phyloP scores from a whole-genome alignment of 139 green algal genomes.

The Chlorella sp. region DNA sequence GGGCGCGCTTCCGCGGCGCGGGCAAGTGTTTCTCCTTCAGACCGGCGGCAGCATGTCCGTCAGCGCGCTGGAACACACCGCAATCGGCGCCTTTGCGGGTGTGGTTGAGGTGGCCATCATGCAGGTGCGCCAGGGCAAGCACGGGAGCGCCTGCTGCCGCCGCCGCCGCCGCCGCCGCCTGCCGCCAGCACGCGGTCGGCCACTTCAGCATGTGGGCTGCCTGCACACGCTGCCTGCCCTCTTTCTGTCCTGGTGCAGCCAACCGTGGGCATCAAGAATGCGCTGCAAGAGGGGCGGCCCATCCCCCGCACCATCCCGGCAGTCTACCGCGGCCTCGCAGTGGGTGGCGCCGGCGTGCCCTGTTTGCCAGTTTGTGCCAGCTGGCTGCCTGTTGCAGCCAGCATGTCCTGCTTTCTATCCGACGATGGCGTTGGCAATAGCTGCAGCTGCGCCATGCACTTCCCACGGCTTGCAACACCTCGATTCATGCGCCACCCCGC shows the following conservation, averaged over 20 bases:
- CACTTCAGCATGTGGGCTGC: background rate
- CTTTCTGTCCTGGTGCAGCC: constrained; percentile 55
- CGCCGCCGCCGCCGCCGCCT: background rate
- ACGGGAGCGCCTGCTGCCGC: no score
- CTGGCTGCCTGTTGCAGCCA: background rate
- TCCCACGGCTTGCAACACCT: no score
- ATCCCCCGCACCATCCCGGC: constrained; percentile 66
- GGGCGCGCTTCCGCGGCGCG: no score
- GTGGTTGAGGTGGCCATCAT: constrained; percentile 80
- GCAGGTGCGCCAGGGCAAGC: constrained; percentile 25
- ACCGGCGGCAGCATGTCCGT: no score
- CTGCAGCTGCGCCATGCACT: no score
- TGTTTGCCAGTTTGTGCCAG: background rate
- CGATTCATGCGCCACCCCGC: background rate
- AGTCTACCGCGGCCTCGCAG: constrained; percentile 86
- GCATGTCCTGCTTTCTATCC: no score
- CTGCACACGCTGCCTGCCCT: background rate
- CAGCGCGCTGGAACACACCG: constrained; percentile 77
- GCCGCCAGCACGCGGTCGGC: background rate
- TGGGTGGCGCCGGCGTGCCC: constrained; percentile 36
- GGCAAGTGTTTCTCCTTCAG: no score
- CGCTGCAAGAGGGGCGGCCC: constrained; percentile 79
- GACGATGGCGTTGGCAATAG: no score
- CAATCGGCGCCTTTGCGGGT: constrained; percentile 78
- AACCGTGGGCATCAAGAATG: constrained; percentile 92